These are phyloP conservation scores for Phialemonium atrogriseum DNA, from an alignment of 2,329 filamentous ascomycete species.

Conservation along the genomic window DNA sequence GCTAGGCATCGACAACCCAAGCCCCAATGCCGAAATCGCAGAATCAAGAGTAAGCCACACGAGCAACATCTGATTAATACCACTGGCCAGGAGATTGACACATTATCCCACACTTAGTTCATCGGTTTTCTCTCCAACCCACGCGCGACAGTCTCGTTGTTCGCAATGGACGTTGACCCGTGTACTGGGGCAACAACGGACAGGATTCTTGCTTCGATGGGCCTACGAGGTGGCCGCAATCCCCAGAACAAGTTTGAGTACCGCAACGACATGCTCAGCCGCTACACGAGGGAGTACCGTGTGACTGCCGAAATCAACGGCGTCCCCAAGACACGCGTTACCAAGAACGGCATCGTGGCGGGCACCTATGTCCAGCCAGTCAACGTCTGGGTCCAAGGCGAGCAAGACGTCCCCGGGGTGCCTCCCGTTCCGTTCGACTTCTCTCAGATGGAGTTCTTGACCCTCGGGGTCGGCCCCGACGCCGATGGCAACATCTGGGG, in stretches of 20 bases:
- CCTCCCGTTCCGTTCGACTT: slow-evolving; percentile 25
- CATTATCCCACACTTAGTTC: too few species aligned
- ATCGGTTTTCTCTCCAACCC: slow-evolving; percentile 26
- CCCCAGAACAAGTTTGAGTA: slow-evolving; percentile 28
- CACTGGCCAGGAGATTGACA: too few species aligned
- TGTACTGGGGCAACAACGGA: slow-evolving; percentile 25
- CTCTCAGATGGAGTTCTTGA: slow-evolving; percentile 25
- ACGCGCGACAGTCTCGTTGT: slow-evolving; percentile 21
- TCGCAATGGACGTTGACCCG: slow-evolving; percentile 26
- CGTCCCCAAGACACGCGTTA: slow-evolving; percentile 18
- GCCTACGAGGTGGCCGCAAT: slow-evolving; percentile 21
- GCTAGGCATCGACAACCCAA: slow-evolving; percentile 25
- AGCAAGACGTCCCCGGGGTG: slow-evolving; percentile 25
- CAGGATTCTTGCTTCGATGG: slow-evolving; percentile 23
- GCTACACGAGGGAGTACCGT: slow-evolving; percentile 27
- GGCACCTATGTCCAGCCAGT: slow-evolving; percentile 27
- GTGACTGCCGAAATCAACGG: slow-evolving; percentile 24
- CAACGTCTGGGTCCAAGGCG: slow-evolving; percentile 27
- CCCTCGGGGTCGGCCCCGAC: slow-evolving; percentile 24
- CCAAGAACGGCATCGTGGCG: slow-evolving; percentile 24
- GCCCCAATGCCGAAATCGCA: slow-evolving; percentile 23
- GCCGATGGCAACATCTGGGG: slow-evolving; percentile 26
- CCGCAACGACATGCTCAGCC: slow-evolving; percentile 21
- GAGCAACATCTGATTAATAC: too few species aligned
- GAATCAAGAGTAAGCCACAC: slow-evolving; percentile 26